Evolutionary conservation across 2,329 filamentous ascomycete genomes (phyloP).

Genomic region (Akanthomyces dipterigenus): DNA sequence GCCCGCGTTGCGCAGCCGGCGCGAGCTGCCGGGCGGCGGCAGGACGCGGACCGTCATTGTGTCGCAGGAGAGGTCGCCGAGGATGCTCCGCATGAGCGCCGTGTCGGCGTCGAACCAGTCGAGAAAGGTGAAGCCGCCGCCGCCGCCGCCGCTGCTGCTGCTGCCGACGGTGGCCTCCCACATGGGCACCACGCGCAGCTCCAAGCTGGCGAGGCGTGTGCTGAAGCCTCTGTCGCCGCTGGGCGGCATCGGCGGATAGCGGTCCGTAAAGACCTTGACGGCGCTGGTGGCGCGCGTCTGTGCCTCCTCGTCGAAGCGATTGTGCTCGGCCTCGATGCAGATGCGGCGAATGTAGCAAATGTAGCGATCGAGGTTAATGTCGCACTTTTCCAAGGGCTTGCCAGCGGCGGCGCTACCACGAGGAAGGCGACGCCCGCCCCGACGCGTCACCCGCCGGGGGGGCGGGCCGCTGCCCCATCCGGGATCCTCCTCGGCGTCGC

Average conservation of each 20-base stretch:
- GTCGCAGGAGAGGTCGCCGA: conserved; percentile 27
- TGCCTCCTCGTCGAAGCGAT: conserved; percentile 24
- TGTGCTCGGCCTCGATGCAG: conserved; percentile 36
- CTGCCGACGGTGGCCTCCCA: neutral
- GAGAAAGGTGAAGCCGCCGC: conserved; percentile 26
- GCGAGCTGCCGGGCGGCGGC: conserved; percentile 11
- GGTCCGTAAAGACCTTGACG: conserved; percentile 28
- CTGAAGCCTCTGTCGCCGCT: conserved; percentile 11
- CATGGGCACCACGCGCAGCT: conserved; percentile 32
- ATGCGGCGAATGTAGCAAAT: conserved; percentile 34
- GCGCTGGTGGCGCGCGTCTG: conserved; percentile 28
- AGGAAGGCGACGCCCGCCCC: neutral
- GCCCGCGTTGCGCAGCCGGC: too few species aligned
- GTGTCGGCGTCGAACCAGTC: conserved; percentile 27
- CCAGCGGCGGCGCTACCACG: too few species aligned
- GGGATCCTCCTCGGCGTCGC: conserved; percentile 14
- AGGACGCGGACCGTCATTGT: conserved; percentile 30
- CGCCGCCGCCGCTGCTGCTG: neutral
- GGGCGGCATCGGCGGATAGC: conserved; percentile 4
- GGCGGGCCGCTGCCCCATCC: neutral
- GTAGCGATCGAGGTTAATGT: conserved; percentile 29
- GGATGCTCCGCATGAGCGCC: conserved; percentile 25
- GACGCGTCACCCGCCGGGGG: neutral
- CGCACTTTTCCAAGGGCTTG: neutral
- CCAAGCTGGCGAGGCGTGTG: conserved; percentile 32